Evolutionary conservation across 2,329 filamentous ascomycete genomes (phyloP).

Genomic region (Helminthosporium solani): DNA sequence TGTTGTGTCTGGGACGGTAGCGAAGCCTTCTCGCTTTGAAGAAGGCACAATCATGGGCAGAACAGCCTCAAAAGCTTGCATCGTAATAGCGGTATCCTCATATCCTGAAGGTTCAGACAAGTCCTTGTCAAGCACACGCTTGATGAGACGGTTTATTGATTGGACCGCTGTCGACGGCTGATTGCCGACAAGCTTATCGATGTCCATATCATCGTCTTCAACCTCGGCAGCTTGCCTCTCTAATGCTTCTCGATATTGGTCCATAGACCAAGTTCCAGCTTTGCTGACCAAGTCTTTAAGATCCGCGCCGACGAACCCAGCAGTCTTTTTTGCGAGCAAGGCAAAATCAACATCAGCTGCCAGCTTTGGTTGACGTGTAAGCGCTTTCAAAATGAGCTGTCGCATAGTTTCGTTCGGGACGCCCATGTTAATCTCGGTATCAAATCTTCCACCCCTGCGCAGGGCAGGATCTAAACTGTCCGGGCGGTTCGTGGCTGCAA

Average conservation of each 20-base stretch:
- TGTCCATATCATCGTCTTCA: conserved; percentile 51
- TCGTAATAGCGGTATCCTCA: conserved; percentile 58
- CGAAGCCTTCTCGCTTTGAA: conserved; percentile 89
- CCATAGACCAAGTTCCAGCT: conserved; percentile 64
- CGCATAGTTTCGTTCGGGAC: conserved; percentile 79
- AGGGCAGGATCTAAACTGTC: conserved; percentile 82
- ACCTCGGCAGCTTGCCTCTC: conserved; percentile 40
- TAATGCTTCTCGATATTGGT: conserved; percentile 58
- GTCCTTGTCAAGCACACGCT: conserved; percentile 51
- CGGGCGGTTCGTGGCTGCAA: conserved; percentile 87
- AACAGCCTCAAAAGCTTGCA: conserved; percentile 71
- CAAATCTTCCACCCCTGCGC: conserved; percentile 73
- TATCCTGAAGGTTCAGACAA: conserved; percentile 55
- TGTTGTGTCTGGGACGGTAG: conserved; percentile 87
- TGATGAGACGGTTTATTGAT: conserved; percentile 50
- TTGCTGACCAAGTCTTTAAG: conserved; percentile 70
- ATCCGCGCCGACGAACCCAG: conserved; percentile 92
- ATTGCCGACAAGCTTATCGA: conserved; percentile 42
- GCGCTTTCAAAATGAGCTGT: conserved; percentile 72
- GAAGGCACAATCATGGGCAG: conserved; percentile 76
- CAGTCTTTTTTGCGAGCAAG: conserved; percentile 76
- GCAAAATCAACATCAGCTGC: conserved; percentile 71
- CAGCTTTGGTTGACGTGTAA: conserved; percentile 67
- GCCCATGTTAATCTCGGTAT: conserved; percentile 80
- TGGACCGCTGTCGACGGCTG: conserved; percentile 23